Percentiles rank a stretch among this genome's conserved stretches.
Evolutionary conservation across 306 rosid species (phyloP).

Genomic region (Dalbergia cochinchinensis): DNA sequence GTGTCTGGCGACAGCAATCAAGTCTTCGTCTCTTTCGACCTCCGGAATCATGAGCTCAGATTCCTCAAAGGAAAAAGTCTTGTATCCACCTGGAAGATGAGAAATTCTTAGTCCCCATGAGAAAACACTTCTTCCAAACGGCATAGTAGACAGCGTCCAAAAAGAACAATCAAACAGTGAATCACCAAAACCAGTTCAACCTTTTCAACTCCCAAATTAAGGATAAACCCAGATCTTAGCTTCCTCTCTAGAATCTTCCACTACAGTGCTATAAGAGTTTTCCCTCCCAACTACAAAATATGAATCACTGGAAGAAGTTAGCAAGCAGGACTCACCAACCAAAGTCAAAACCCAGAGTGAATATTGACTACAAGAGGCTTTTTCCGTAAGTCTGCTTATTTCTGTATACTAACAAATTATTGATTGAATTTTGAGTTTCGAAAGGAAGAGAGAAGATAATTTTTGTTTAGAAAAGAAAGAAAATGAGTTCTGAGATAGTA

Average conservation of each 20-base stretch:
- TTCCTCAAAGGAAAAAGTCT: conserved; percentile 53
- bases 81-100: too few species aligned
- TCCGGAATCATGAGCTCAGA: conserved; percentile 57
- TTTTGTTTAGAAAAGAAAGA: too few species aligned
- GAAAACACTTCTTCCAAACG: too few species aligned
- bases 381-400: conserved; percentile 5
- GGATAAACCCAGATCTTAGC: conserved; percentile 7
- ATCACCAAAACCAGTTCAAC: conserved; percentile 23
- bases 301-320: conserved; percentile 14
- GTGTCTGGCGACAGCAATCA: conserved; percentile 74
- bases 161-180: neutral
- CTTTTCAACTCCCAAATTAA: conserved; percentile 37
- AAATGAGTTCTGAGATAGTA: too few species aligned
- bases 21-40: conserved; percentile 69
- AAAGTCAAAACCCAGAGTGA: neutral
- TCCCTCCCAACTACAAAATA: too few species aligned
- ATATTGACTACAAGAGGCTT: conserved; percentile 14
- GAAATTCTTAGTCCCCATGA: too few species aligned
- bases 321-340: conserved; percentile 20
- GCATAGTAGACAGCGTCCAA: conserved; percentile 32
- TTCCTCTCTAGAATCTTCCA: conserved; percentile 34
- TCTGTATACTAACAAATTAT: too few species aligned
- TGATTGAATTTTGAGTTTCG: too few species aligned
- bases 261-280: neutral
- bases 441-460: too few species aligned